Conservation (phyloP, 768 basidiomycete genomes). For the Ramaria sp. region DNA sequence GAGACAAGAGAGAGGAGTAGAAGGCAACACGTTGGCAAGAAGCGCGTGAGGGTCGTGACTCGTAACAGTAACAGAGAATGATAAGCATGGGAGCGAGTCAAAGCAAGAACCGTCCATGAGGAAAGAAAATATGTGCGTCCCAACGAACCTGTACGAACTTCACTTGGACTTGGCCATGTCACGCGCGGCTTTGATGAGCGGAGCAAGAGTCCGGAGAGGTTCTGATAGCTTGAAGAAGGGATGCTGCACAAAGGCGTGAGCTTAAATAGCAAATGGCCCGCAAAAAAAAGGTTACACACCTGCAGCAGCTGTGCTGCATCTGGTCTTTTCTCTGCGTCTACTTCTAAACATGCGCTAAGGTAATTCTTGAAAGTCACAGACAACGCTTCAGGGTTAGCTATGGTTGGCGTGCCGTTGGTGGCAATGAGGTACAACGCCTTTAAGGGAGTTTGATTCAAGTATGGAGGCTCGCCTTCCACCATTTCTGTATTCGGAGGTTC, state of each 20-base stretch:
- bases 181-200: slow-evolving; percentile 85
- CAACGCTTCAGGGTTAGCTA: slow-evolving; percentile 78
- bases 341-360: slow-evolving; percentile 77
- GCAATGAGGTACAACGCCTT: slow-evolving; percentile 97
- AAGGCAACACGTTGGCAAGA: neutral
- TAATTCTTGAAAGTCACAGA: slow-evolving; percentile 83
- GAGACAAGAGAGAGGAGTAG: neutral
- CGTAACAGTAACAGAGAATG: neutral
- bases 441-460: slow-evolving; percentile 91
- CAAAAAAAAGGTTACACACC: slow-evolving; percentile 32
- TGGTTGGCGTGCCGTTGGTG: slow-evolving; percentile 94
- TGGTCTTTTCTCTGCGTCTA: slow-evolving; percentile 90
- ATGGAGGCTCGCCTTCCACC: slow-evolving; percentile 97
- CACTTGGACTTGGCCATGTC: slow-evolving; percentile 55
- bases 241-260: slow-evolving; percentile 35
- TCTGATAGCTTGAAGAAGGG: slow-evolving; percentile 84
- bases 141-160: neutral
- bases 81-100: neutral
- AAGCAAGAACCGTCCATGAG: neutral
- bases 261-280: neutral
- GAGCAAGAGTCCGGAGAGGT: slow-evolving; percentile 75
- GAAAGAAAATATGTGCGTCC: neutral
- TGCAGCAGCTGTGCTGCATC: slow-evolving; percentile 70
- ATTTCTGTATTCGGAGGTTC: slow-evolving; percentile 50
- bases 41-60: neutral